Base-by-base conservation (phyloP, 129 eudicot species). In the Flaveria ramosissima region DNA sequence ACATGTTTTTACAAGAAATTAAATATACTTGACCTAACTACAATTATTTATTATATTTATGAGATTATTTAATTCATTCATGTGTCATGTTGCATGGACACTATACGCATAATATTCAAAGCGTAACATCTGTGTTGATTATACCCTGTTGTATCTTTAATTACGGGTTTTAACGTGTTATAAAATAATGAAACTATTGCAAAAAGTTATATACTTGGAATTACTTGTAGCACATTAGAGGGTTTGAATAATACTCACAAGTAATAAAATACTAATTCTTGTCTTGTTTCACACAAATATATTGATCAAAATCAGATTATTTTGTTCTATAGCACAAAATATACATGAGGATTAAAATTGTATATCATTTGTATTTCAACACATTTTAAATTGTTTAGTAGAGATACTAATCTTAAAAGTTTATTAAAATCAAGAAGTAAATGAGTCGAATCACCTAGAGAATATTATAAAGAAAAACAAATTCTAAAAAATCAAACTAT, bases 51-150 rank as follows among this genome's bases (percentile, higher is more conserved):
- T 53, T 66, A 55, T 73, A 80, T 73, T 64, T 80, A 80, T 64
- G 66, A 65, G 48, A 73, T 55, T 65, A 80, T 73, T 80, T 55
- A 80, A 80, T 70, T 73, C 80, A 9, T 55, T 66, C 84, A 80
- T 74, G 84, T 80, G 80, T 59, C 53, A 80, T 80, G 84, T 68
- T 80, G 65, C 51, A 80, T 36, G 71, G 11, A 46, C 45, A 74
- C 11, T 3, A 56, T 68, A 46, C 67, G 48, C 41, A 74, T 74
- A 43, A 41, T 73, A 73, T 74, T 80, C 75, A 72, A 47, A 78
- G 14, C 52, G 62, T 56, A 67, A 24, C 76, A 45, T 26, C 24
- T 61, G 53, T 71, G 67, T 62, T 80, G 12, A 66, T 56, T 60
- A 51, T 74, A 74, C 70, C 76, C 50, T 55, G 55, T 20, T 73